Evolutionary conservation across 2,329 filamentous ascomycete genomes (phyloP).

Genomic region (Pseudogymnoascus sp.): DNA sequence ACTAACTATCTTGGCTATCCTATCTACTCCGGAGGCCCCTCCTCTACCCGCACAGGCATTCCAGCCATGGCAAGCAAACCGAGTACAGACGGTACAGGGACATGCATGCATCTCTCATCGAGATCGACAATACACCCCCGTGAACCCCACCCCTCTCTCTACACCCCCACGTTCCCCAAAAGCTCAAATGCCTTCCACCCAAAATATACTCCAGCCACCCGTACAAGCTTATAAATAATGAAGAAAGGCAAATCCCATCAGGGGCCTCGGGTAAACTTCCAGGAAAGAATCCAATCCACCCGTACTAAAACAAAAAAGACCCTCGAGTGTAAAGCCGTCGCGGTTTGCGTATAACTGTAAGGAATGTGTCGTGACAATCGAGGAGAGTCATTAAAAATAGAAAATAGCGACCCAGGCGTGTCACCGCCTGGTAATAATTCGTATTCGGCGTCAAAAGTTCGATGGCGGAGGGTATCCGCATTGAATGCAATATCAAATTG

Average conservation of each 20-base stretch:
- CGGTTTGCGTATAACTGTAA: background rate
- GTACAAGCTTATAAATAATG: constrained; percentile 6
- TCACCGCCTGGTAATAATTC: constrained; percentile 19
- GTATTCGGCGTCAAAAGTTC: constrained; percentile 24
- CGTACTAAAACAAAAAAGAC: background rate
- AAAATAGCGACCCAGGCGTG: constrained; percentile 1
- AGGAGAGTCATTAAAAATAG: constrained; percentile 8
- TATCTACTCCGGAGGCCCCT: constrained; percentile 1
- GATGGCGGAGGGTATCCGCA: constrained; percentile 29
- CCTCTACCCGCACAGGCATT: constrained; percentile 2
- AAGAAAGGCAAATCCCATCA: background rate
- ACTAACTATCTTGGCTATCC: constrained; percentile 3
- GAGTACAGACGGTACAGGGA: background rate
- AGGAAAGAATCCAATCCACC: constrained; percentile 1
- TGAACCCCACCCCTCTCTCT: background rate
- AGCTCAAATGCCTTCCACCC: background rate
- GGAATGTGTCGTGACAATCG: constrained; percentile 6
- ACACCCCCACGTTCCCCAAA: background rate
- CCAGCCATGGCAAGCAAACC: background rate
- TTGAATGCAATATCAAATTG: constrained; percentile 34
- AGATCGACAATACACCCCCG: background rate
- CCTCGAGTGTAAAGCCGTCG: constrained; percentile 1
- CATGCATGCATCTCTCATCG: background rate
- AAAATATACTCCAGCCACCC: constrained; percentile 1
- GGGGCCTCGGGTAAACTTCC: background rate